These are phyloP conservation scores for Penicillium sp. DNA, from an alignment of 2,329 filamentous ascomycete species.

Conservation along the genomic window DNA sequence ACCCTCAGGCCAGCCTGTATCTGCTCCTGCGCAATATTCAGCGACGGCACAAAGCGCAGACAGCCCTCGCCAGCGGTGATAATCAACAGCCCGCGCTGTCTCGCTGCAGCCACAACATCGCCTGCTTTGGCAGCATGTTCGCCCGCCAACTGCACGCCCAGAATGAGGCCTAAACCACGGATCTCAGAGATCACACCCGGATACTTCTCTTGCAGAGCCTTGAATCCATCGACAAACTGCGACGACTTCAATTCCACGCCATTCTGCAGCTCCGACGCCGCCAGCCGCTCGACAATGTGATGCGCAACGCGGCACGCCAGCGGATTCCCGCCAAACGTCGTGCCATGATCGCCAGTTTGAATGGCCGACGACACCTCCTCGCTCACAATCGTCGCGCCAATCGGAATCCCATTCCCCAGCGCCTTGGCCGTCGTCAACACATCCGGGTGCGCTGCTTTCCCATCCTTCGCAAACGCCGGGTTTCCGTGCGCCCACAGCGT, in stretches of 20 bases:
- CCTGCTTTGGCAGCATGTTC: slow-evolving; percentile 54
- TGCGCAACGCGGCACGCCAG: slow-evolving; percentile 80
- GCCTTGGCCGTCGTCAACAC: slow-evolving; percentile 94
- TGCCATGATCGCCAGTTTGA: slow-evolving; percentile 79
- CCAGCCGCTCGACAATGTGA: slow-evolving; percentile 74
- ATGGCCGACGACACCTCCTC: slow-evolving; percentile 65
- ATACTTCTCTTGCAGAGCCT: slow-evolving; percentile 55
- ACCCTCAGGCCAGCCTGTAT: slow-evolving; percentile 74
- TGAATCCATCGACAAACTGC: slow-evolving; percentile 57
- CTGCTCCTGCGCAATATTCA: slow-evolving; percentile 76
- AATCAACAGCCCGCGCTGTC: slow-evolving; percentile 80
- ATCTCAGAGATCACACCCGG: slow-evolving; percentile 73
- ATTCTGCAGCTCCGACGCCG: slow-evolving; percentile 65
- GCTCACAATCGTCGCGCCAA: slow-evolving; percentile 73
- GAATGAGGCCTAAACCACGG: slow-evolving; percentile 76
- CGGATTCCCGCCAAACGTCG: slow-evolving; percentile 90
- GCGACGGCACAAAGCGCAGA: slow-evolving; percentile 81
- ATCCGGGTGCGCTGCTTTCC: slow-evolving; percentile 71
- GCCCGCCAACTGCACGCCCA: slow-evolving; percentile 76
- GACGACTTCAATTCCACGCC: slow-evolving; percentile 65
- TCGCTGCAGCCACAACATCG: slow-evolving; percentile 73
- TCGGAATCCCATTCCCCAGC: slow-evolving; percentile 92
- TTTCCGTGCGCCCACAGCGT: slow-evolving; percentile 81
- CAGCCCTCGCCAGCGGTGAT: slow-evolving; percentile 94
- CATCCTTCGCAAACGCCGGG: slow-evolving; percentile 53